A percentile compares a stretch with the other conserved stretches of the same genome.
Evolutionary conservation across 306 rosid genomes (phyloP).

Genomic region (Fragaria vesca): DNA sequence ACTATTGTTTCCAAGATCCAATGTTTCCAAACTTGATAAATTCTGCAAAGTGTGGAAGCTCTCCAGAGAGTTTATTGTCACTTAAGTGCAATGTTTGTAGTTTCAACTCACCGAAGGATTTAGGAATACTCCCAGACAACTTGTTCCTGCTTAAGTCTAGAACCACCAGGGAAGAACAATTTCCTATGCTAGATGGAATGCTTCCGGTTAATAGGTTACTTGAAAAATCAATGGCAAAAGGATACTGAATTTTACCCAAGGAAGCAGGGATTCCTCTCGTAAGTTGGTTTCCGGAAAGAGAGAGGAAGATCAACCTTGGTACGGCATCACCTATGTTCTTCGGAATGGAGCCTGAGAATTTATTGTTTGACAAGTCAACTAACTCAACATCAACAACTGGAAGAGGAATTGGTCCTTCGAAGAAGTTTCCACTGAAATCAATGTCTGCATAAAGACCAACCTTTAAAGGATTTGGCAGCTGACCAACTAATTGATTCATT

Average conservation of each 20-base stretch:
- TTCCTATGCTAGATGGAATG: constrained; percentile 36
- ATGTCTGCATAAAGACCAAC: constrained; percentile 6
- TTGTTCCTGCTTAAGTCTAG: constrained; percentile 36
- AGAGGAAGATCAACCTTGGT: constrained; percentile 18
- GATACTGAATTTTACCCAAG: constrained; percentile 10
- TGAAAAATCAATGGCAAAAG: constrained; percentile 37
- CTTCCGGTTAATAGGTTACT: constrained; percentile 37
- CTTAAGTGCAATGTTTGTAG: constrained; percentile 30
- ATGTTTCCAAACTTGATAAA: constrained; percentile 36
- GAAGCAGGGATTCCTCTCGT: constrained; percentile 35
- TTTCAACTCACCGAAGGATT: constrained; percentile 28
- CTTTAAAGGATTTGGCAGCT: constrained; percentile 29
- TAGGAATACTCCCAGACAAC: constrained; percentile 35
- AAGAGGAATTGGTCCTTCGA: constrained; percentile 39
- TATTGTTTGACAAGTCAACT: constrained; percentile 46
- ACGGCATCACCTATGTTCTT: constrained; percentile 15
- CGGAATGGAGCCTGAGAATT: constrained; percentile 37
- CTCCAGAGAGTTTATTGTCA: constrained; percentile 32
- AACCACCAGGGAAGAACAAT: constrained; percentile 26
- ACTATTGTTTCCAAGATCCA: constrained; percentile 39
- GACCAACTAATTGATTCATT: constrained; percentile 31
- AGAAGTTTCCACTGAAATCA: constrained; percentile 38
- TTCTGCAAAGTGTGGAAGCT: constrained; percentile 39
- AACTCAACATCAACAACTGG: background rate
- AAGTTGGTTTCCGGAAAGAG: constrained; percentile 38